Base-by-base conservation (phyloP, 2,329 filamentous ascomycete genomes). In the Epicoccum nigrum region DNA sequence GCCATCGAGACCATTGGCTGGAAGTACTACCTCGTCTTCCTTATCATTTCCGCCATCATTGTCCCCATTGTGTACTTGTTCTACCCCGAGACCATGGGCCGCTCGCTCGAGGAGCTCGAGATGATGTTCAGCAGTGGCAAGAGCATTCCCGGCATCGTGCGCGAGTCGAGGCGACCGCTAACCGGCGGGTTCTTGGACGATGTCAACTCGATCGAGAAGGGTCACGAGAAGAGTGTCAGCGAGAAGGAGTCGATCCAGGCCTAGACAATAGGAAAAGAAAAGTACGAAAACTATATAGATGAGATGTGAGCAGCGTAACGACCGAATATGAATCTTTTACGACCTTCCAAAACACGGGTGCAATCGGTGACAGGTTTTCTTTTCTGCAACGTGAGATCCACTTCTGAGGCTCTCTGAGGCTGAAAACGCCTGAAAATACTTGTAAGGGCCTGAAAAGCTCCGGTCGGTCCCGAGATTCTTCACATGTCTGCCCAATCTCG, bases 1-100 rank as follows among this genome's bases (percentile, higher is more conserved):
- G 79, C 77, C 8, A 76, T 81, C 38, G 69, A 75, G 44, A 79
- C 69, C 2, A 82, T 86, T 49, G 77, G 77, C 13, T 84, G 77
- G 68, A 66, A 72, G 51, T 81, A 80, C 67, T 82, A 80, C 65
- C 77, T 82, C 23, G 73, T 82, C 25, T 82, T 77, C 60, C 76
- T 79, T 31, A 69, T 73, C 49, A 74, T 81, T 48, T 74, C 74
- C 7, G 73, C 74, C 16, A 76, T 74, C 62, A 76, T 81, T 23
- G 74, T 78, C 3, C 54, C 79, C 13, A 64, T 71, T 3, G 76
- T 81, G 21, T 78, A 69, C 65, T 71, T 79, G 63, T 62, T 76
- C 44, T 80, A 73, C 70, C 77, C 79, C 1, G 69, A 71, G 66
- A 81, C 78, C n/a, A 80, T 78, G 76, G 78, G 78, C 6, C 76